Conservation (phyloP, 2,329 filamentous ascomycete genomes). For the Talaromyces sp. region DNA sequence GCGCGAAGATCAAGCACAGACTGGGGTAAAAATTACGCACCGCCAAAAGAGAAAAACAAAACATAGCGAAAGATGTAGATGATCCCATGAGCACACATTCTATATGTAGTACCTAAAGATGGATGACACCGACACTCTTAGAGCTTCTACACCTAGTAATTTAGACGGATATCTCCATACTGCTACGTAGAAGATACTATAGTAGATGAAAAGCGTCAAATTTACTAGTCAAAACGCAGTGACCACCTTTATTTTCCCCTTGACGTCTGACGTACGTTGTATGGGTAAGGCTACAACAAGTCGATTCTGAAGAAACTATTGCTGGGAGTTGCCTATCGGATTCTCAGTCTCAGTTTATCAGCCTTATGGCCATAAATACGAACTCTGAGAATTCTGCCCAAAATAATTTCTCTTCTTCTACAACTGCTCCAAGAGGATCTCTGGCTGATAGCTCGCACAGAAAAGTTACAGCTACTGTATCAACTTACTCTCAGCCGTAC, state of each 20-base stretch:
- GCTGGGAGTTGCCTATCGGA: neutral
- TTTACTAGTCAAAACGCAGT: neutral
- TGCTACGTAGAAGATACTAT: neutral
- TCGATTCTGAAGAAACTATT: neutral
- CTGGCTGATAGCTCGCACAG: neutral
- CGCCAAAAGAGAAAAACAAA: neutral
- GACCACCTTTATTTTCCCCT: neutral
- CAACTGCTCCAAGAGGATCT: neutral
- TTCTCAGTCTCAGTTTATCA: neutral
- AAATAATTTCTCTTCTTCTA: neutral
- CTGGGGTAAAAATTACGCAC: constrained; percentile 2
- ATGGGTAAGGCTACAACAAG: neutral
- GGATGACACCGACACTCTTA: neutral
- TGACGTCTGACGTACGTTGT: constrained; percentile 3
- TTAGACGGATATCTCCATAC: neutral
- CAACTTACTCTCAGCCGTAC: neutral
- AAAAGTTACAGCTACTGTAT: neutral
- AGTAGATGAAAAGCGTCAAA: constrained; percentile 1
- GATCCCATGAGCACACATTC: neutral
- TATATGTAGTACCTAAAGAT: neutral
- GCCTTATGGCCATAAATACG: neutral
- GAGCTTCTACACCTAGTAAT: neutral
- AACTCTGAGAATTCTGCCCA: neutral
- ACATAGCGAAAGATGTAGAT: neutral
- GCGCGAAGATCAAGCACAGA: neutral